Evolutionary conservation across 306 rosid genomes (phyloP).

Genomic region (Canavalia ensiformis): DNA sequence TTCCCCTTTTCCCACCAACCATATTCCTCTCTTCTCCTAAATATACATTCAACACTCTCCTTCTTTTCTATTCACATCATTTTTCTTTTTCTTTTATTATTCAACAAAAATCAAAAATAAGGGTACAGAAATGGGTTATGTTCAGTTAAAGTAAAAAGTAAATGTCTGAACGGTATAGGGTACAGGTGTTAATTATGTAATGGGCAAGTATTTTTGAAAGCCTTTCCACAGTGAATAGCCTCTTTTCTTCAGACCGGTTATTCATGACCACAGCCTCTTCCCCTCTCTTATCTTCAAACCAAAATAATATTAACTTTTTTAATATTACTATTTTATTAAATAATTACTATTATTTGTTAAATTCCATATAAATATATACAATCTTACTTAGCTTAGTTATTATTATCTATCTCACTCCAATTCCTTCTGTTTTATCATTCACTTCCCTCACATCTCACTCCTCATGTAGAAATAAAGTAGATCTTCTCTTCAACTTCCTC

Average conservation of each 20-base stretch:
- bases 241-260: conserved; percentile 65
- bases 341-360: neutral
- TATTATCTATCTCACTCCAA: conserved; percentile 33
- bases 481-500: conserved; percentile 40
- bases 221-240: conserved; percentile 60
- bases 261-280: conserved; percentile 87
- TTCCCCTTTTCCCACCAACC: conserved; percentile 45
- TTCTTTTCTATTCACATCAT: too few relatives aligned
- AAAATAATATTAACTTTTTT: neutral
- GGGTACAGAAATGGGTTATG: conserved; percentile 18
- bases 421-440: conserved; percentile 23
- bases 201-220: conserved; percentile 48
- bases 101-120: neutral
- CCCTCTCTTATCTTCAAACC: conserved; percentile 51
- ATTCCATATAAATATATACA: conserved; percentile 23
- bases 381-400: conserved; percentile 42
- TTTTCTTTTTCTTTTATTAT: too few relatives aligned
- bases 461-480: conserved; percentile 31
- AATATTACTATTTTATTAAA: conserved; percentile 4
- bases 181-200: conserved; percentile 51
- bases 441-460: neutral
- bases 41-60: neutral
- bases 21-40: conserved; percentile 1
- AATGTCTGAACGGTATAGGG: conserved; percentile 35
- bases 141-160: conserved; percentile 41